Percentiles rank a stretch among this genome's conserved stretches.
phyloP scores from a whole-genome alignment of 1,284 basidiomycete species.

The Hemileccinum hortonii region DNA sequence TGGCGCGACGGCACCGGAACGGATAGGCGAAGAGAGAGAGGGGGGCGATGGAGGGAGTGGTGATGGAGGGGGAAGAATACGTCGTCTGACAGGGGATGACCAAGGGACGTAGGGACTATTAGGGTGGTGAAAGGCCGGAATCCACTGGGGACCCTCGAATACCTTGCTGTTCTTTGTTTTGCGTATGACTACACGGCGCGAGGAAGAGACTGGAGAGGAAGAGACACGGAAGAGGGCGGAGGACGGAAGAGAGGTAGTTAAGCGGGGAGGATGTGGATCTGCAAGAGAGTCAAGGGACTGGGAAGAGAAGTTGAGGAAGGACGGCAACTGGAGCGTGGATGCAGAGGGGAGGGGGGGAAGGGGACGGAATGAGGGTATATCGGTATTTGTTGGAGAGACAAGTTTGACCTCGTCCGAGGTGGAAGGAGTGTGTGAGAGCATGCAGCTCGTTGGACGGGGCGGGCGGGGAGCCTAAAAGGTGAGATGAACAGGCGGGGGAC shows the following conservation, averaged over 20 bases:
- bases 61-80: slow-evolving; percentile 36
- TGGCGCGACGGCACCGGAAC: slow-evolving; percentile 41
- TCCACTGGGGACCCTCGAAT: slow-evolving; percentile 34
- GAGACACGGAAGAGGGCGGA: slow-evolving; percentile 19
- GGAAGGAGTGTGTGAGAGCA: slow-evolving; percentile 16
- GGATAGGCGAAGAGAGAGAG: slow-evolving; percentile 31
- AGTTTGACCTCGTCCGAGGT: slow-evolving; percentile 16
- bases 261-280: slow-evolving; percentile 9
- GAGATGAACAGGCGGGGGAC: slow-evolving; percentile 12
- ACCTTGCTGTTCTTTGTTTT: slow-evolving; percentile 24
- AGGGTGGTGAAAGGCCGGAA: slow-evolving; percentile 42
- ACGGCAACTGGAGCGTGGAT: slow-evolving; percentile 40
- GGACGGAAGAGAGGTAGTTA: slow-evolving; percentile 12
- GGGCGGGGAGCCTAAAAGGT: slow-evolving; percentile 17
- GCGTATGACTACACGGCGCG: slow-evolving; percentile 7
- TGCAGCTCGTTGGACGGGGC: slow-evolving; percentile 15
- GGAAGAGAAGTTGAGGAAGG: slow-evolving; percentile 35
- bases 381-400: slow-evolving; percentile 3
- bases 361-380: slow-evolving; percentile 25
- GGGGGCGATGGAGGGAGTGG: slow-evolving; percentile 28
- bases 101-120: slow-evolving; percentile 53
- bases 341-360: slow-evolving; percentile 35
- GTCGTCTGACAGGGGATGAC: slow-evolving; percentile 38
- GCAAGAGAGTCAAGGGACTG: slow-evolving; percentile 17
- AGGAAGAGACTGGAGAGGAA: slow-evolving; percentile 17